phyloP scores from a whole-genome alignment of 345 rosid species.

The Hevea brasiliensis region DNA sequence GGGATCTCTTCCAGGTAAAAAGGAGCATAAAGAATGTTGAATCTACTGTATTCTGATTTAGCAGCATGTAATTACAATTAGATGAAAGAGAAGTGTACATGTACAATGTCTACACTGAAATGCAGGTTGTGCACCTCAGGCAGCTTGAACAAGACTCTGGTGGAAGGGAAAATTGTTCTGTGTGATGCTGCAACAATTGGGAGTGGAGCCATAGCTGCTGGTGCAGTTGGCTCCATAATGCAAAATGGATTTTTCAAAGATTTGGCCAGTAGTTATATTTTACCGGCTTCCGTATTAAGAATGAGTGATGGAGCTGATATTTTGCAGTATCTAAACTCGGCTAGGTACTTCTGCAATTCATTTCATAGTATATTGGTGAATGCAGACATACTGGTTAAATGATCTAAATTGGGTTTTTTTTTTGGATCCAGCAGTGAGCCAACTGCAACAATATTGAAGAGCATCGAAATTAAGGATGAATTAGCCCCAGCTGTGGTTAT shows the following conservation, averaged over 20 bases:
- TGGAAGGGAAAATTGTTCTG: slow-evolving; percentile 16
- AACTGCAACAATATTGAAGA: slow-evolving; percentile 31
- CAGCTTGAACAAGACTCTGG: background rate
- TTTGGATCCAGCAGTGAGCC: slow-evolving; percentile 19
- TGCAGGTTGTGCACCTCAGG: background rate
- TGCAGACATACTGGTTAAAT: too few species aligned
- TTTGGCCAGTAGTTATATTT: background rate
- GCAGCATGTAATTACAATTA: too few species aligned
- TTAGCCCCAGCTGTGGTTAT: slow-evolving; percentile 27
- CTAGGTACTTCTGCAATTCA: background rate
- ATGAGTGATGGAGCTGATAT: background rate
- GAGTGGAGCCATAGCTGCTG: background rate
- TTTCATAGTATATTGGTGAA: slow-evolving; percentile 12
- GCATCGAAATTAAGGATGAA: slow-evolving; percentile 19
- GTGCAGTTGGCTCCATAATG: background rate
- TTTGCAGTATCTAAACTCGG: background rate
- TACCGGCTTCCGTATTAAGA: background rate
- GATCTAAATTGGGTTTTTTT: background rate
- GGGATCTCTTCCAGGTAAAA: background rate
- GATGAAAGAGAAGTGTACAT: too few species aligned
- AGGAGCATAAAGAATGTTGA: too few species aligned
- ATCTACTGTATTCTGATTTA: background rate
- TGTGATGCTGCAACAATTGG: background rate
- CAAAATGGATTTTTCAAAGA: background rate
- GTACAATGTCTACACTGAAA: background rate